phyloP scores from a whole-genome alignment of 2,329 filamentous ascomycete genomes.

The Penicillium sp. region DNA sequence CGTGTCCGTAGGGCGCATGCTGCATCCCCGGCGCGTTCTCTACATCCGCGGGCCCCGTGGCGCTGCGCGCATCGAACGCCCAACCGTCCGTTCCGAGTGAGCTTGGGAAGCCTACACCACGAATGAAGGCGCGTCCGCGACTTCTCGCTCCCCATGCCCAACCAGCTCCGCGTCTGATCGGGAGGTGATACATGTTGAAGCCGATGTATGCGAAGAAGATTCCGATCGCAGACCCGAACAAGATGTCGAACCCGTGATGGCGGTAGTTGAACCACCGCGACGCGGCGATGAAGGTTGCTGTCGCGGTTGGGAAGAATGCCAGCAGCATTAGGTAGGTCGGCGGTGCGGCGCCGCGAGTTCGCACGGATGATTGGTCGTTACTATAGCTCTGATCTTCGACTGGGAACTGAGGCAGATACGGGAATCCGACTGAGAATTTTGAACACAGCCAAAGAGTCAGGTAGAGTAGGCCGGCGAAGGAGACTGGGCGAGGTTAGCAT shows the following conservation, averaged over 20 bases:
- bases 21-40: constrained; percentile 18
- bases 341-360: constrained; percentile 76
- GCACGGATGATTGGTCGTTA: constrained; percentile 49
- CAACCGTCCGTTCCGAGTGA: constrained; percentile 33
- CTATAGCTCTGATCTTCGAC: constrained; percentile 24
- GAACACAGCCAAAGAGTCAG: constrained; percentile 81
- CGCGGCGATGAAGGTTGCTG: constrained; percentile 77
- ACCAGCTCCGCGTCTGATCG: constrained; percentile 74
- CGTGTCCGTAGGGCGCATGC: background rate
- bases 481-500: constrained; percentile 46
- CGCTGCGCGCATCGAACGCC: constrained; percentile 16
- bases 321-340: constrained; percentile 74
- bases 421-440: constrained; percentile 50
- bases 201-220: constrained; percentile 69
- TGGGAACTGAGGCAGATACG: constrained; percentile 39
- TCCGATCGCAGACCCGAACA: constrained; percentile 82
- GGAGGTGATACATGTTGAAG: constrained; percentile 84
- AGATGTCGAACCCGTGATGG: constrained; percentile 89
- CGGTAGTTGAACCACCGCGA: constrained; percentile 87
- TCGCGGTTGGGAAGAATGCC: constrained; percentile 69
- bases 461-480: constrained; percentile 80
- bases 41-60: constrained; percentile 9
- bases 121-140: constrained; percentile 66
- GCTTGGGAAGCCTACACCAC: constrained; percentile 34
- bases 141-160: constrained; percentile 87